These are phyloP conservation scores for Achaetomium macrosporum DNA, from an alignment of 2,329 filamentous ascomycete species.

Conservation along the genomic window DNA sequence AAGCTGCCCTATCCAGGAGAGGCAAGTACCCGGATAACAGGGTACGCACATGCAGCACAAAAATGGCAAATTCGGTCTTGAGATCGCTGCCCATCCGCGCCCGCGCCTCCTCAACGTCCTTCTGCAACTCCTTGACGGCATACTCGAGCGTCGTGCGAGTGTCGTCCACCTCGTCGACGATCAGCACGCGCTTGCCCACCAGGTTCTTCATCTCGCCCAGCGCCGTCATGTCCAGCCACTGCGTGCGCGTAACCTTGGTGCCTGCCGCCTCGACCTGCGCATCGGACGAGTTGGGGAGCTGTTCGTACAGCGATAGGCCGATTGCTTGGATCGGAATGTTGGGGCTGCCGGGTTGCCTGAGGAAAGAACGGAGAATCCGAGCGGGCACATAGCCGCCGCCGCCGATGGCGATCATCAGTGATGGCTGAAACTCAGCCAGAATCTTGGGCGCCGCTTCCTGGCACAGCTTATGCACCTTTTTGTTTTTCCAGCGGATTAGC, in stretches of 20 bases:
- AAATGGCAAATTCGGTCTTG: slow-evolving; percentile 86
- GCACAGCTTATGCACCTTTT: slow-evolving; percentile 93
- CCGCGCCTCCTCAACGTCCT: slow-evolving; percentile 82
- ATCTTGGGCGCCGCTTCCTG: slow-evolving; percentile 77
- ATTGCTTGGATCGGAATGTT: slow-evolving; percentile 99
- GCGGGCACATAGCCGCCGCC: slow-evolving; percentile 96
- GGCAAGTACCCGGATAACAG: neutral
- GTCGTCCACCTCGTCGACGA: slow-evolving; percentile 94
- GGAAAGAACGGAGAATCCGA: slow-evolving; percentile 93
- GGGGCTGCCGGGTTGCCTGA: slow-evolving; percentile 76
- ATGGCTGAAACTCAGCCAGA: slow-evolving; percentile 78
- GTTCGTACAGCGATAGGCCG: slow-evolving; percentile 93
- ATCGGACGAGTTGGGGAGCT: slow-evolving; percentile 48
- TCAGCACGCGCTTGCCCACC: slow-evolving; percentile 84
- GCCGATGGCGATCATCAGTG: slow-evolving; percentile 97
- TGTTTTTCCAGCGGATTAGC: neutral
- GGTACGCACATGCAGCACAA: slow-evolving; percentile 78
- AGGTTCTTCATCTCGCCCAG: slow-evolving; percentile 80
- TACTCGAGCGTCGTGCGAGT: slow-evolving; percentile 92
- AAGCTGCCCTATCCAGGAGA: neutral
- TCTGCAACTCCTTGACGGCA: slow-evolving; percentile 85
- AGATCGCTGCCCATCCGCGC: slow-evolving; percentile 60
- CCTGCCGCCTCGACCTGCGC: slow-evolving; percentile 67
- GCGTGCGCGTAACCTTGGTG: slow-evolving; percentile 92
- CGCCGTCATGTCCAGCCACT: slow-evolving; percentile 90